phyloP scores from a whole-genome alignment of 257 asterid species.

The Leptodermis oblonga region DNA sequence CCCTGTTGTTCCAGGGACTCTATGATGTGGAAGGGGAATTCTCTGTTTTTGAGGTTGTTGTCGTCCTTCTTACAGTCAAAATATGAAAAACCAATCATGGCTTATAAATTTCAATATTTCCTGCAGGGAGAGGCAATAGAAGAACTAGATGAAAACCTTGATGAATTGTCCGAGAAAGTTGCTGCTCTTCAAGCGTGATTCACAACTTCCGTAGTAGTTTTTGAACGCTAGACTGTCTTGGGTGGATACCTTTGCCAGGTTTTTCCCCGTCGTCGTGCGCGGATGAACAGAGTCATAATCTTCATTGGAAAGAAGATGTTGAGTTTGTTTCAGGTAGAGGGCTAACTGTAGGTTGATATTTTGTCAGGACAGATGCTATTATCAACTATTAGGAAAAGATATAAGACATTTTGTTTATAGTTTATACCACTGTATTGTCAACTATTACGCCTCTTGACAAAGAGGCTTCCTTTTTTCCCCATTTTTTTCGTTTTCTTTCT shows the following conservation, averaged over 20 bases:
- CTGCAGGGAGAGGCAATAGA: constrained; percentile 33
- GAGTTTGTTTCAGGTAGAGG: constrained; percentile 25
- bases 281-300: constrained; percentile 1
- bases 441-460: not conserved
- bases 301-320: constrained; percentile 4
- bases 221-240: not conserved
- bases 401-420: not conserved
- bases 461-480: not conserved
- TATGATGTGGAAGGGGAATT: not conserved
- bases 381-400: not conserved
- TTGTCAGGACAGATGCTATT: not conserved
- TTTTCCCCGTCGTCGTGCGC: constrained; percentile 9
- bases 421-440: not conserved
- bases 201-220: not conserved
- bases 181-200: constrained; percentile 27
- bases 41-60: not conserved
- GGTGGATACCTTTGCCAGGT: not conserved
- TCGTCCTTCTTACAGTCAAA: no score
- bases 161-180: constrained; percentile 31
- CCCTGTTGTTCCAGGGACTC: not conserved
- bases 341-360: constrained; percentile 20
- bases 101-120: not conserved
- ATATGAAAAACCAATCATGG: not conserved
- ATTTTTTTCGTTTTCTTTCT: not conserved
- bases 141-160: constrained; percentile 33